A percentile compares a stretch with the other conserved stretches of the same genome.
phyloP scores from a whole-genome alignment of 2,329 filamentous ascomycete species.

The Sclerotinia nivalis region DNA sequence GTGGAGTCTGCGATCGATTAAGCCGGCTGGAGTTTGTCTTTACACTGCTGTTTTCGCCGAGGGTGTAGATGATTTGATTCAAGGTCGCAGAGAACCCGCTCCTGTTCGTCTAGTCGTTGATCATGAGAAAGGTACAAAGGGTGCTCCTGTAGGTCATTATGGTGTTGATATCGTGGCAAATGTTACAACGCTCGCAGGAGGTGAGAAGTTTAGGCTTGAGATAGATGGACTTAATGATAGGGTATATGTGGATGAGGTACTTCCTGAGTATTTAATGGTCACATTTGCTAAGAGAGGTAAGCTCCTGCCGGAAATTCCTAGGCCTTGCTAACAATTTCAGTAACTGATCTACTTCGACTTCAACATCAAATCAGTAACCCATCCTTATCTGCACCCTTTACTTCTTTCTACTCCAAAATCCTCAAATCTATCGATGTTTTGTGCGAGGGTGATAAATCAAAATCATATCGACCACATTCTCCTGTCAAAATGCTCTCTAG shows the following conservation, averaged over 20 bases:
- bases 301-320: conserved; percentile 35
- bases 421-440: conserved; percentile 68
- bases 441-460: conserved; percentile 63
- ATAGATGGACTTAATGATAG: conserved; percentile 67
- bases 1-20: conserved; percentile 76
- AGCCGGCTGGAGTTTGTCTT: conserved; percentile 59
- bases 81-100: conserved; percentile 67
- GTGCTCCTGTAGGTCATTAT: conserved; percentile 64
- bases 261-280: conserved; percentile 69
- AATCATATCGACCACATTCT: conserved; percentile 74
- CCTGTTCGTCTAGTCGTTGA: conserved; percentile 73
- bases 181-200: conserved; percentile 53
- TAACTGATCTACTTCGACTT: conserved; percentile 69
- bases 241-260: conserved; percentile 72
- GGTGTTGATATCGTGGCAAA: conserved; percentile 72
- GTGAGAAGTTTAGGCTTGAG: conserved; percentile 57
- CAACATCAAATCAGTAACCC: conserved; percentile 70
- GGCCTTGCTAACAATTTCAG: conserved; percentile 49
- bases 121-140: conserved; percentile 64
- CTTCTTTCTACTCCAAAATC: conserved; percentile 77
- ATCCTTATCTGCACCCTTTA: conserved; percentile 63
- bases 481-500: conserved; percentile 89
- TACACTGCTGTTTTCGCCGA: conserved; percentile 74
- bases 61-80: conserved; percentile 59
- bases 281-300: conserved; percentile 73